Evolutionary conservation across 2,329 filamentous ascomycete genomes (phyloP).

Genomic region (Trematosphaeria pertusa): DNA sequence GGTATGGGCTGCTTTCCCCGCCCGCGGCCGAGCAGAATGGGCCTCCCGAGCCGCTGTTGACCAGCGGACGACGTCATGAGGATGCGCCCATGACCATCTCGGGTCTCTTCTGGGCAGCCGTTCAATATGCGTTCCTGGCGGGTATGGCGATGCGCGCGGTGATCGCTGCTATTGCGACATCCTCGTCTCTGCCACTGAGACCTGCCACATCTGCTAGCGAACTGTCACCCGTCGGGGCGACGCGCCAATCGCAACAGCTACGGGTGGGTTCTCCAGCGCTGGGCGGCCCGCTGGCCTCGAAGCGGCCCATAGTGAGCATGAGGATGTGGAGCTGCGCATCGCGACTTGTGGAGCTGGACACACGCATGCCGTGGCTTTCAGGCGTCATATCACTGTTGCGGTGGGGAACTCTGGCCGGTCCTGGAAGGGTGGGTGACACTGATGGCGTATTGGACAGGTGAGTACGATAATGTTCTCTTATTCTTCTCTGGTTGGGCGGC

Average conservation of each 20-base stretch:
- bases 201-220: slow-evolving; percentile 38
- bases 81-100: slow-evolving; percentile 27
- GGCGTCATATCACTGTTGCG: slow-evolving; percentile 78
- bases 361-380: slow-evolving; percentile 89
- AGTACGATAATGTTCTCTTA: slow-evolving; percentile 55
- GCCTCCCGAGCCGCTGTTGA: slow-evolving; percentile 23
- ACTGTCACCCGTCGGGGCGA: slow-evolving; percentile 36
- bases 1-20: slow-evolving; percentile 61
- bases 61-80: slow-evolving; percentile 24
- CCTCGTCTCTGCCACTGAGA: slow-evolving; percentile 70
- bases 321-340: slow-evolving; percentile 76
- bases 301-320: slow-evolving; percentile 76
- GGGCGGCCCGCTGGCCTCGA: slow-evolving; percentile 44
- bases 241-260: slow-evolving; percentile 38
- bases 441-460: slow-evolving; percentile 90
- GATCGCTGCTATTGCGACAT: slow-evolving; percentile 68
- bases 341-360: slow-evolving; percentile 74
- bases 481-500: slow-evolving; percentile 42
- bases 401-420: slow-evolving; percentile 74
- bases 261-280: slow-evolving; percentile 38
- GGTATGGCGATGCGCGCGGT: slow-evolving; percentile 72
- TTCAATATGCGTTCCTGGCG: slow-evolving; percentile 59
- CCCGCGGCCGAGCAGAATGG: slow-evolving; percentile 35
- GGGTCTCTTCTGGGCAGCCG: slow-evolving; percentile 61
- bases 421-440: slow-evolving; percentile 75